Percentiles rank a stretch among this genome's conserved stretches.
phyloP scores from a whole-genome alignment of 2,329 filamentous ascomycete species.

The Parafenestella ontariensis region DNA sequence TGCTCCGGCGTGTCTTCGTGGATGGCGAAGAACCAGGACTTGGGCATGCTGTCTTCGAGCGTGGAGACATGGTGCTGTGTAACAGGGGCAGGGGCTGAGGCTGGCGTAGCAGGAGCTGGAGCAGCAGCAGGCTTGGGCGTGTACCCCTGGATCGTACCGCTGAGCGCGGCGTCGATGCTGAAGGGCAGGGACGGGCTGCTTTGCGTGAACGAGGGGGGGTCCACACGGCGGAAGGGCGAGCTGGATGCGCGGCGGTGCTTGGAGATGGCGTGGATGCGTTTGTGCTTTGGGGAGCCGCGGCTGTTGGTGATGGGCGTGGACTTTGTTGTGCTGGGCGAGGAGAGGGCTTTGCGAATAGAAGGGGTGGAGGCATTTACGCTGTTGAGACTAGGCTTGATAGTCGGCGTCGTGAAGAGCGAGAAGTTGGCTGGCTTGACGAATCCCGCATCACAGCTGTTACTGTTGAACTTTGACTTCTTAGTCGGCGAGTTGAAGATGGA shows the following conservation, averaged over 20 bases:
- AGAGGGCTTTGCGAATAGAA: constrained; percentile 49
- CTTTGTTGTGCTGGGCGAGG: constrained; percentile 52
- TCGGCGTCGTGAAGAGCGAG: constrained; percentile 43
- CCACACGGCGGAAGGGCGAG: constrained; percentile 71
- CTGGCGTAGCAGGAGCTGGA: constrained; percentile 40
- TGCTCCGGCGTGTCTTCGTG: constrained; percentile 91
- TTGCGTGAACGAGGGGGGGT: constrained; percentile 69
- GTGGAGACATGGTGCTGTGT: constrained; percentile 23
- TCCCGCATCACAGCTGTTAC: constrained; percentile 38
- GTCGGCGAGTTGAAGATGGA: constrained; percentile 57
- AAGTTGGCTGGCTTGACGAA: constrained; percentile 52
- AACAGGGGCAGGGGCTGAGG: constrained; percentile 36
- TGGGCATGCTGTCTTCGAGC: constrained; percentile 63
- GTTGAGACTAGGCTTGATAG: constrained; percentile 26
- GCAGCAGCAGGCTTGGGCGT: constrained; percentile 51
- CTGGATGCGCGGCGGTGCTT: constrained; percentile 66
- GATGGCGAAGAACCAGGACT: constrained; percentile 88
- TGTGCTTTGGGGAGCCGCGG: constrained; percentile 79
- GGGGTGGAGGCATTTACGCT: constrained; percentile 36
- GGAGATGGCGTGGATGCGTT: constrained; percentile 72
- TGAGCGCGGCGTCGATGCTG: constrained; percentile 83
- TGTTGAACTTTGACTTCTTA: constrained; percentile 60
- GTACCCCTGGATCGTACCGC: constrained; percentile 73
- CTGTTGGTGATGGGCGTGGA: constrained; percentile 56
- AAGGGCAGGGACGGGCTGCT: constrained; percentile 67